Conservation (phyloP, 208 protist genomes). For the Trypanosoma conorhini region DNA sequence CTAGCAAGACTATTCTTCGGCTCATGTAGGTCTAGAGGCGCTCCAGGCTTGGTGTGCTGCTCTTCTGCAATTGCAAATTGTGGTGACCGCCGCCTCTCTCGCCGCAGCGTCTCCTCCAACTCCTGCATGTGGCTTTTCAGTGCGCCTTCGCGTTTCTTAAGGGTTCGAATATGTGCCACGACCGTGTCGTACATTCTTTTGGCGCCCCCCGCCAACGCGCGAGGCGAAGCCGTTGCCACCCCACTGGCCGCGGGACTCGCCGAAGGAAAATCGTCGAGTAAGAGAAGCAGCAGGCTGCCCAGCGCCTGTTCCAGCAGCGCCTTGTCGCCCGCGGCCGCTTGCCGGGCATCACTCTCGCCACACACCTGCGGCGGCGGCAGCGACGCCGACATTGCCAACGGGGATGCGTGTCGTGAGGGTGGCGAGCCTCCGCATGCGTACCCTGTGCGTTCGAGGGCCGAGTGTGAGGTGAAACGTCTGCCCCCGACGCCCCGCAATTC, state of each 20-base stretch:
- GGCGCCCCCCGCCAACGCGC: neutral
- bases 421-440: neutral
- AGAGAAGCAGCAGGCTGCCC: conserved; percentile 2
- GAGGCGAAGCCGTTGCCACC: neutral
- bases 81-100: neutral
- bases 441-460: neutral
- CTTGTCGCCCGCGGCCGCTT: neutral
- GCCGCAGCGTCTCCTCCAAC: conserved; percentile 7
- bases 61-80: neutral
- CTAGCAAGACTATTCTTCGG: neutral
- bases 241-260: neutral
- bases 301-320: conserved; percentile 7
- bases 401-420: neutral
- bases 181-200: neutral
- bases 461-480: neutral
- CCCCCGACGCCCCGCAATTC: neutral
- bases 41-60: neutral
- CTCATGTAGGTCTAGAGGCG: neutral
- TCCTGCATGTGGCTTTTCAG: conserved; percentile 1
- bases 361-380: neutral
- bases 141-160: conserved; percentile 3
- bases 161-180: conserved; percentile 2
- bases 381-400: neutral
- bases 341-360: neutral
- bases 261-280: neutral